These are phyloP conservation scores for Brassica hybrid DNA, from an alignment of 441 rosid genomes.

Conservation along the genomic window DNA sequence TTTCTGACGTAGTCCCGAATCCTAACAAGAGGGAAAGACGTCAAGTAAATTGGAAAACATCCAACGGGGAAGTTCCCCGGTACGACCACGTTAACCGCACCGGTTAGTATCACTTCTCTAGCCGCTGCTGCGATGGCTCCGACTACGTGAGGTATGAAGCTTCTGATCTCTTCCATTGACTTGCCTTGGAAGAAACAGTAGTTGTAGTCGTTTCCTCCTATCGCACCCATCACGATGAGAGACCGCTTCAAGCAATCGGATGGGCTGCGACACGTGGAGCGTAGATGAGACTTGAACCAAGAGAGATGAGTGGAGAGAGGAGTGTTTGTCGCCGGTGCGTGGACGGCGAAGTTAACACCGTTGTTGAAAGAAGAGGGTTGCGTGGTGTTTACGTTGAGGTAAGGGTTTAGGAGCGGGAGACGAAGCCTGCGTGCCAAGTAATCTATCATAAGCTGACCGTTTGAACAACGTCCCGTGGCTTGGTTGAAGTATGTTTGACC, in stretches of 20 bases:
- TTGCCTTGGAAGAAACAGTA: conserved; percentile 44
- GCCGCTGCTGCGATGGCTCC: conserved; percentile 44
- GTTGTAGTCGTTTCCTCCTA: conserved; percentile 58
- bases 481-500: conserved; percentile 37
- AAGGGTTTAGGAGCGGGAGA: conserved; percentile 37
- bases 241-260: conserved; percentile 38
- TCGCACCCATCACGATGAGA: conserved; percentile 55
- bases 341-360: conserved; percentile 48
- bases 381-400: conserved; percentile 16
- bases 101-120: conserved; percentile 40
- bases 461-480: conserved; percentile 44
- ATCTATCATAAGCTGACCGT: conserved; percentile 44
- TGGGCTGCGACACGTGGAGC: conserved; percentile 27
- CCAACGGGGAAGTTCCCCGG: conserved; percentile 52
- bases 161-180: conserved; percentile 35
- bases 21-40: conserved; percentile 13
- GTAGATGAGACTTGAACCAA: conserved; percentile 43
- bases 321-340: conserved; percentile 37
- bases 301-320: conserved; percentile 42
- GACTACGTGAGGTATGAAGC: conserved; percentile 49
- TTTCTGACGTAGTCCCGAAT: too few species aligned
- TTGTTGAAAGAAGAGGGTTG: conserved; percentile 21
- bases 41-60: conserved; percentile 46
- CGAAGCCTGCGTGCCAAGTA: conserved; percentile 38
- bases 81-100: conserved; percentile 40